Evolutionary conservation across 768 basidiomycete genomes (phyloP).

Genomic region (Sarcodon sp.): DNA sequence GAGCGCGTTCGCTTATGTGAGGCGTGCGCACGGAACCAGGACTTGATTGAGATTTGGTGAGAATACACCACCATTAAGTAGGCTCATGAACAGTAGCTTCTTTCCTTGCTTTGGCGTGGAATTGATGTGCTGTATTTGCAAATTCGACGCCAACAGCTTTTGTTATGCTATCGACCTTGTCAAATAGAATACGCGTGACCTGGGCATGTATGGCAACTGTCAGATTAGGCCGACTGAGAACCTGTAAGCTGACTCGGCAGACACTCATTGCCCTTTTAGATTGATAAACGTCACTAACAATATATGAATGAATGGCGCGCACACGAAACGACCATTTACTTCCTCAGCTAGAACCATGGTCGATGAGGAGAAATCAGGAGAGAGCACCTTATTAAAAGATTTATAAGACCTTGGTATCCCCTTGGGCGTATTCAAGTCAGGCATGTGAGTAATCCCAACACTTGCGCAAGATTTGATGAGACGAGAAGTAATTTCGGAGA

Average conservation of each 20-base stretch:
- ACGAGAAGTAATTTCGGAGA: slow-evolving; percentile 29
- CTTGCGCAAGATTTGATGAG: slow-evolving; percentile 43
- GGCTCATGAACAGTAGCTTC: slow-evolving; percentile 10
- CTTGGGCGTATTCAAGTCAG: slow-evolving; percentile 42
- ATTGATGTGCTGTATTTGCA: neutral
- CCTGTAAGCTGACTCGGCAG: slow-evolving; percentile 56
- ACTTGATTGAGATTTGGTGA: neutral
- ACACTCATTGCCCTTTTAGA: slow-evolving; percentile 36
- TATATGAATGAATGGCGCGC: no score
- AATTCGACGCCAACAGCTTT: slow-evolving; percentile 43
- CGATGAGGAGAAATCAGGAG: no score
- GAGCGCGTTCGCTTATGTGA: neutral
- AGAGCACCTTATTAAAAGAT: no score
- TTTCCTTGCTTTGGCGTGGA: slow-evolving; percentile 6
- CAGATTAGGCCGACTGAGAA: slow-evolving; percentile 52
- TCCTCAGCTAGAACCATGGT: no score
- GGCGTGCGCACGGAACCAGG: slow-evolving; percentile 10
- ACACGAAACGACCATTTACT: no score
- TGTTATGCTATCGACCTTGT: slow-evolving; percentile 18
- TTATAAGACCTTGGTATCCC: slow-evolving; percentile 42
- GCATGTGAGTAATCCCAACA: slow-evolving; percentile 34
- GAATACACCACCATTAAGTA: neutral
- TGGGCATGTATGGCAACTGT: slow-evolving; percentile 43
- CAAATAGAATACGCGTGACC: slow-evolving; percentile 47
- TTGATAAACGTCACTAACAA: slow-evolving; percentile 55